phyloP scores from a whole-genome alignment of 345 rosid species.

The Hibiscus trionum region DNA sequence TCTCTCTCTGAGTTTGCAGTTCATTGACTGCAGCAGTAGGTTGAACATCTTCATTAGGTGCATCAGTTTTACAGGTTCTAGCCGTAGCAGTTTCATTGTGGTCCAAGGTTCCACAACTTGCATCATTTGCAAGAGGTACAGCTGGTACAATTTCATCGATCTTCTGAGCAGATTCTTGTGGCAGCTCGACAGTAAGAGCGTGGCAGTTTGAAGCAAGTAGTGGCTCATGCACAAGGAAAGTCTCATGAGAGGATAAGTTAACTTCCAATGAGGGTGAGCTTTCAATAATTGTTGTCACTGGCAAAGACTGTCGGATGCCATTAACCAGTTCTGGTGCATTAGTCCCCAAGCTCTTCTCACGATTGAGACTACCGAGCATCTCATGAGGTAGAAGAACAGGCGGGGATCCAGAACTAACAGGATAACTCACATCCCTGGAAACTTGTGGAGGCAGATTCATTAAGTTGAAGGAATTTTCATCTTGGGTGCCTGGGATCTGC shows the following conservation, averaged over 20 bases:
- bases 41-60: conserved; percentile 22
- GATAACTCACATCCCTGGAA: conserved; percentile 28
- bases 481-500: conserved; percentile 42
- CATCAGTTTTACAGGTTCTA: conserved; percentile 27
- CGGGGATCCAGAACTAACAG: conserved; percentile 35
- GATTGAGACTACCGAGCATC: conserved; percentile 32
- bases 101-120: conserved; percentile 18
- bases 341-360: conserved; percentile 30
- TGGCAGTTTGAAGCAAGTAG: conserved; percentile 21
- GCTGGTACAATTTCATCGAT: conserved; percentile 22
- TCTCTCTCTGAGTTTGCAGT: conserved; percentile 30
- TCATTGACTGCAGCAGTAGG: conserved; percentile 16
- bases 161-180: conserved; percentile 19
- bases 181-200: conserved; percentile 23
- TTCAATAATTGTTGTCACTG: conserved; percentile 25
- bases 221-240: conserved; percentile 25
- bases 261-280: conserved; percentile 27
- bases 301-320: conserved; percentile 27
- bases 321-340: conserved; percentile 26
- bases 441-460: conserved; percentile 36
- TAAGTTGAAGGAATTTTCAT: conserved; percentile 30
- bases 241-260: conserved; percentile 22
- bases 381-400: conserved; percentile 42
- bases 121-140: conserved; percentile 9
- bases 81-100: conserved; percentile 16